Evolutionary conservation across 2,329 filamentous ascomycete genomes (phyloP).

Genomic region (Dactylonectria estremocensis): DNA sequence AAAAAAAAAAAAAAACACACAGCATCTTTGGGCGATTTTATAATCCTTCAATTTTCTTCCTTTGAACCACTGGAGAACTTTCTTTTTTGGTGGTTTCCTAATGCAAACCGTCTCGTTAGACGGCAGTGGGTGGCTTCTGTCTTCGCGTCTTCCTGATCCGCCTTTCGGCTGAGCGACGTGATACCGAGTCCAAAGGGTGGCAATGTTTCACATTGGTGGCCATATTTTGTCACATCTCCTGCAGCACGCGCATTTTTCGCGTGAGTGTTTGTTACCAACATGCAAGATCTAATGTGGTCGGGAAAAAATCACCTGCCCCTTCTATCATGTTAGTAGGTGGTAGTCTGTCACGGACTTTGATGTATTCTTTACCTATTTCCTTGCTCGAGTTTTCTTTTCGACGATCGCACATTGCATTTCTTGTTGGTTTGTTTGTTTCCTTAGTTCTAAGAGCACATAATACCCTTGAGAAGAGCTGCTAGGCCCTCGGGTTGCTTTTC

Average conservation of each 20-base stretch:
- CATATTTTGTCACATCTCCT: constrained; percentile 2
- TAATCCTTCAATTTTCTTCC: constrained; percentile 9
- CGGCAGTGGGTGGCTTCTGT: constrained; percentile 21
- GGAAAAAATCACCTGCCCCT: not conserved
- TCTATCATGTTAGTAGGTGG: not conserved
- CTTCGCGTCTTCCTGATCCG: constrained; percentile 19
- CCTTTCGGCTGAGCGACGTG: constrained; percentile 20
- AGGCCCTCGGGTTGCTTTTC: constrained; percentile 3
- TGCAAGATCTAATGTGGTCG: not conserved
- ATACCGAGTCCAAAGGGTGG: constrained; percentile 20
- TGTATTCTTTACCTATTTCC: not conserved
- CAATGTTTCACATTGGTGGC: constrained; percentile 15
- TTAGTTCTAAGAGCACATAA: not conserved
- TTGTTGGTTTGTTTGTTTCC: constrained; percentile 5
- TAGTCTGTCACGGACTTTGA: not conserved
- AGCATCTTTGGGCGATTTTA: not conserved
- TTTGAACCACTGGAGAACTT: constrained; percentile 12
- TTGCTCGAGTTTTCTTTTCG: constrained; percentile 1
- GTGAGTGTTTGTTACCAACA: constrained; percentile 17
- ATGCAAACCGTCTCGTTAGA: constrained; percentile 5
- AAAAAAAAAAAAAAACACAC: not conserved
- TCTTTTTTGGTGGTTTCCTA: constrained; percentile 13
- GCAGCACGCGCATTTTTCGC: constrained; percentile 10
- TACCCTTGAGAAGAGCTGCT: not conserved
- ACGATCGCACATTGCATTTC: not conserved